Percentiles rank a stretch among this genome's conserved stretches.
Evolutionary conservation across 345 rosid genomes (phyloP).

Genomic region (Citropsis articulata): DNA sequence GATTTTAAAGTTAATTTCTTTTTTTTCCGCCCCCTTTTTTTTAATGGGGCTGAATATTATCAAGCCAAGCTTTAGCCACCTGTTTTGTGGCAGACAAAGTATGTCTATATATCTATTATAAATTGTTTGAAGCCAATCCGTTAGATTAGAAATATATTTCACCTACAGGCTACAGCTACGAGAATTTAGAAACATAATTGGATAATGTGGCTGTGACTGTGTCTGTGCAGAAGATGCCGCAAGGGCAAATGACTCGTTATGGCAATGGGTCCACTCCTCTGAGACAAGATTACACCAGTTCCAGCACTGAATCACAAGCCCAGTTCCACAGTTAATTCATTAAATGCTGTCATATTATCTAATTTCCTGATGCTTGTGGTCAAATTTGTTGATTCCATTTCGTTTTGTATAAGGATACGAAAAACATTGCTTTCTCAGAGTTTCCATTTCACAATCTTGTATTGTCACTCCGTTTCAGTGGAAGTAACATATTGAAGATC

Average conservation of each 20-base stretch:
- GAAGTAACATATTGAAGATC: neutral
- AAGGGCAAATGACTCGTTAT: neutral
- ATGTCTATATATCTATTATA: neutral
- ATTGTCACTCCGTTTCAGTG: neutral
- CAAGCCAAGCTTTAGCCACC: neutral
- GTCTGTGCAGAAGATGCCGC: neutral
- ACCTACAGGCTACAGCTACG: too few relatives aligned
- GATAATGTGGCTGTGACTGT: neutral
- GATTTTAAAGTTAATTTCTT: neutral
- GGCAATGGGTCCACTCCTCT: conserved; percentile 1
- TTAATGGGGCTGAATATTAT: neutral
- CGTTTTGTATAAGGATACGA: neutral
- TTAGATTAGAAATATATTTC: neutral
- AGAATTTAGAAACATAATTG: too few relatives aligned
- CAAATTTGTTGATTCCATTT: neutral
- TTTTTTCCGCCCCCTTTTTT: neutral
- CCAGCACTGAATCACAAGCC: neutral
- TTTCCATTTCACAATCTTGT: neutral
- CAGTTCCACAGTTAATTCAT: neutral
- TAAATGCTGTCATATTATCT: neutral
- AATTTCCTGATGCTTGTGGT: neutral
- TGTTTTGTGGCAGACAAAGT: too few relatives aligned
- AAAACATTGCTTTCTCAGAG: neutral
- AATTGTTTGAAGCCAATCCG: neutral
- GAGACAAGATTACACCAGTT: neutral